These are phyloP conservation scores for Mariannaea elegans DNA, from an alignment of 2,329 filamentous ascomycete genomes.

Conservation along the genomic window DNA sequence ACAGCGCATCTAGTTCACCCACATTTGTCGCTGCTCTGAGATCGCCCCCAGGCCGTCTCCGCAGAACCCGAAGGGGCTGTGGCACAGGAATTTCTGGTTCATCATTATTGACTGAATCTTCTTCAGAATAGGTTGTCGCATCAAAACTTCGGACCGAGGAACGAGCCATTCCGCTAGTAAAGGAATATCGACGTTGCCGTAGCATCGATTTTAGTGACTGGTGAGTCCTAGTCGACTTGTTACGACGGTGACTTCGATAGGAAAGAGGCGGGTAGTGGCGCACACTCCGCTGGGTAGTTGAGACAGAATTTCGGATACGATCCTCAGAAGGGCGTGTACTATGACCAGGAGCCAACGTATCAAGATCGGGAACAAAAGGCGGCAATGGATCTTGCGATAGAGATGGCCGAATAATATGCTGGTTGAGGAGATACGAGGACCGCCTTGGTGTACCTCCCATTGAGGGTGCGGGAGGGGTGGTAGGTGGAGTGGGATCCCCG, in stretches of 20 bases:
- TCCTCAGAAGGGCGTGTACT: constrained; percentile 45
- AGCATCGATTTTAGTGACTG: constrained; percentile 61
- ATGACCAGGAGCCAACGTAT: constrained; percentile 46
- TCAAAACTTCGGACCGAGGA: constrained; percentile 68
- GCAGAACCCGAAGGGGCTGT: constrained; percentile 68
- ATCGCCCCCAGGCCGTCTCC: constrained; percentile 79
- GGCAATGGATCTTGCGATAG: constrained; percentile 53
- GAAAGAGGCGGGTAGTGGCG: constrained; percentile 43
- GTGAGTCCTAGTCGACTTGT: constrained; percentile 59
- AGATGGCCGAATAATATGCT: constrained; percentile 51
- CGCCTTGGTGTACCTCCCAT: constrained; percentile 56
- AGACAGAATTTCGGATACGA: constrained; percentile 43
- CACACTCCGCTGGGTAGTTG: constrained; percentile 34
- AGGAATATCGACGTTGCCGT: constrained; percentile 66
- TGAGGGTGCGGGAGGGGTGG: constrained; percentile 62
- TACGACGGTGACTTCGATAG: constrained; percentile 52
- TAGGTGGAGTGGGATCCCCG: constrained; percentile 67
- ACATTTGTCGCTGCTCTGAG: constrained; percentile 74
- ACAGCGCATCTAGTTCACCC: constrained; percentile 63
- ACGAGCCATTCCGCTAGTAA: constrained; percentile 63
- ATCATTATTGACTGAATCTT: constrained; percentile 56
- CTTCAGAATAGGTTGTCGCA: constrained; percentile 60
- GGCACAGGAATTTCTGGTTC: constrained; percentile 52
- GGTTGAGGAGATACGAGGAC: constrained; percentile 64
- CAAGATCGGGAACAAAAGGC: constrained; percentile 58